Evolutionary conservation across 2,329 filamentous ascomycete species (phyloP), one percentile per base, ranked within the genome.

Genomic region (Scedosporium aurantiacum): DNA sequence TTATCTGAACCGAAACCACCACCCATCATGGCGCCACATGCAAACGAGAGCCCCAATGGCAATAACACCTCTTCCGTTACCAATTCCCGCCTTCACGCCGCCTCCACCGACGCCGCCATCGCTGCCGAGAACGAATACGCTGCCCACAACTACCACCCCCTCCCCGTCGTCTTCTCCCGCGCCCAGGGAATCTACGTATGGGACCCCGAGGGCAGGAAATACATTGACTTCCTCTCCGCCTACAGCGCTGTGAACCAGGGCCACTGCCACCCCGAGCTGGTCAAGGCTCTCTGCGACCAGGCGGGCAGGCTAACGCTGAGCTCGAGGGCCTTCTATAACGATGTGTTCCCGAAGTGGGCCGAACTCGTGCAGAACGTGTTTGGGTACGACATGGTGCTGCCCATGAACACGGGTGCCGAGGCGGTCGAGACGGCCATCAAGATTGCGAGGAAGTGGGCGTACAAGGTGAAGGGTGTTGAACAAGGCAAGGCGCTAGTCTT

Each of bases 211-310:
- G 91, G 90, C 71, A 89, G 87, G 68, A 87, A 96, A 74, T 97
- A 99, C 76, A 86, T 97, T 69, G 94, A 99, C 78, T 99, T 97
- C 78, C 85, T 99, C 66, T 97, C 93, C 56, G 94, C 94, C 66
- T 99, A 99, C 82, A 95, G 90, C 68, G 94, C 94, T 64, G 91
- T 97, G 72, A 97, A 97, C 79, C 93, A 97, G 76, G 93, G 93
- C 65, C 93, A 99, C 76, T 97, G 93, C 77, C 93, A 99, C 77
- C 94, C 94, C 4, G 92, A 96, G 78, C 86, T 97, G 62, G 86
- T 99, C 72, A 92, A 93, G 74, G 89, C 92, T 14, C 80, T 99
- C 64, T 86, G 85, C 43, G 90, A 96, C 66, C 94, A 99, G 78
- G 94, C 94, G 57, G 84, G 87, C 66, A 88, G 91, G 45, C 78